Evolutionary conservation across 2,329 filamentous ascomycete species (phyloP), one percentile per base, ranked within the genome.

Genomic region (Aspergillaceae sp.): DNA sequence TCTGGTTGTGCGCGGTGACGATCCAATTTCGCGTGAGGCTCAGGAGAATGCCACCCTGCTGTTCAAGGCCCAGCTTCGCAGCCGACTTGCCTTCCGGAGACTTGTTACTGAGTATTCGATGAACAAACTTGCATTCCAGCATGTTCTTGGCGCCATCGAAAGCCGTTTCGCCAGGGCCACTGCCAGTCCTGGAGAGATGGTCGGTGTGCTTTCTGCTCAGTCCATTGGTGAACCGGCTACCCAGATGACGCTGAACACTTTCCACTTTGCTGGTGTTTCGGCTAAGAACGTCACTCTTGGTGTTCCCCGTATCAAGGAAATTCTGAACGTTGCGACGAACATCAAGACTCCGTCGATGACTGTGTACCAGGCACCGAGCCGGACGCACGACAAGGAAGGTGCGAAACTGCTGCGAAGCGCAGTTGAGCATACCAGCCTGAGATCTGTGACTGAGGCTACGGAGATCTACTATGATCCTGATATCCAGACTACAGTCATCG

Each of bases 211-310:
- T 60, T 92, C 92, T 52, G 92, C 94, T 5, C 92, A 98, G 72
- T 98, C 92, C 30, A 98, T 98, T 64, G 92, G 92, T 73, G 92
- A 98, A 69, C 92, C 92, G 36, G 94, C 92, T 26, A 98, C 92
- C 1, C 92, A 98, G 75, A 98, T 98, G 92, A 98, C 92, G 1
- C 74, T 98, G 50, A 98, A 98, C 74, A 98, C 92, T 27, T 98
- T 98, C 85, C 92, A 98, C 77, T 98, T 98, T 68, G 90, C 92
- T 68, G 92, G 92, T 95, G 89, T 98, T 50, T 95, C 94, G 34
- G 95, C 91, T 27, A 98, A 98, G 84, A 98, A 98, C 77, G 91
- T 98, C 46, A 98, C 92, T 0, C 83, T 98, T 42, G 92, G 92
- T 88, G 92, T 98, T 38, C 92, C 92, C 38, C 91, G 92, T 82